Percentiles rank a stretch among this genome's conserved stretches.
These are phyloP conservation scores for Peniophora sp. DNA, from an alignment of 1,284 basidiomycete species.

Conservation along the genomic window DNA sequence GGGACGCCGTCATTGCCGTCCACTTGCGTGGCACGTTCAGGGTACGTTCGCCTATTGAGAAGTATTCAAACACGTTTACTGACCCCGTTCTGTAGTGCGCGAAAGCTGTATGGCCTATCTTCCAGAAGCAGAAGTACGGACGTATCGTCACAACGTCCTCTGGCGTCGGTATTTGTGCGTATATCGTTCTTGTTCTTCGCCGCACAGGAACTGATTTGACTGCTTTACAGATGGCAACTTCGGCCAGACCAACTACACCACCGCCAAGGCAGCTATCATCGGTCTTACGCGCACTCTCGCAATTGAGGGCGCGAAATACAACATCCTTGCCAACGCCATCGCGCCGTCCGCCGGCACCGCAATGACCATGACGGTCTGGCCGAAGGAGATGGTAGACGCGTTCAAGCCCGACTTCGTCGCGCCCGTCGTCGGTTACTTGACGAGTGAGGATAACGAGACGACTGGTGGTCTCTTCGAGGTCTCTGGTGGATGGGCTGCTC, in stretches of 20 bases:
- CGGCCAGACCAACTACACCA: slow-evolving; percentile 87
- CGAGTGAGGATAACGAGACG: slow-evolving; percentile 71
- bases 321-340: slow-evolving; percentile 83
- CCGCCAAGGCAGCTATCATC: slow-evolving; percentile 92
- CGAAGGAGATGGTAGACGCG: slow-evolving; percentile 89
- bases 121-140: slow-evolving; percentile 96
- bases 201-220: slow-evolving; percentile 5
- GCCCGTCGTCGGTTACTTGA: slow-evolving; percentile 87
- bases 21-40: slow-evolving; percentile 79
- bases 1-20: slow-evolving; percentile 88
- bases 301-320: slow-evolving; percentile 90
- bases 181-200: not conserved
- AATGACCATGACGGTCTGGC: slow-evolving; percentile 87
- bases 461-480: slow-evolving; percentile 85
- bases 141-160: slow-evolving; percentile 94
- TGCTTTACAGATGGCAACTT: slow-evolving; percentile 77
- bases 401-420: slow-evolving; percentile 96
- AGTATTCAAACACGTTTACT: not conserved
- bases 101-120: slow-evolving; percentile 95
- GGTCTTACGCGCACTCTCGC: slow-evolving; percentile 87
- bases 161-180: slow-evolving; percentile 85
- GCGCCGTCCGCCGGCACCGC: slow-evolving; percentile 89
- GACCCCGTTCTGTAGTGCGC: slow-evolving; percentile 48
- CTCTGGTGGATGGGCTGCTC: slow-evolving; percentile 87
- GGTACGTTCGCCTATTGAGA: slow-evolving; percentile 23